These are phyloP conservation scores for Lenzites betulinus DNA, from an alignment of 768 basidiomycete genomes.

Conservation along the genomic window DNA sequence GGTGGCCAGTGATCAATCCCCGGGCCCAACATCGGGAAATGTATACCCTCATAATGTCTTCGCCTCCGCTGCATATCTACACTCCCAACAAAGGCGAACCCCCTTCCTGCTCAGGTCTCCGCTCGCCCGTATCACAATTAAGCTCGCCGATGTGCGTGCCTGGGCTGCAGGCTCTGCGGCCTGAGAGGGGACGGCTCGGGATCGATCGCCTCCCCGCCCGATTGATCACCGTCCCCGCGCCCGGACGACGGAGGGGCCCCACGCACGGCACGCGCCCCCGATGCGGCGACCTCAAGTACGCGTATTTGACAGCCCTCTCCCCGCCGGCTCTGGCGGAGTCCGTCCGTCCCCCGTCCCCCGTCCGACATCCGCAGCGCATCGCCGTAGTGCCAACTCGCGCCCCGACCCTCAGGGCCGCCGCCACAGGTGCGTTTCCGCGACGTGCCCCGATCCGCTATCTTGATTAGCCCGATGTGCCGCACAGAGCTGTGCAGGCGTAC, in stretches of 20 bases:
- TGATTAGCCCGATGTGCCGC: constrained; percentile 2
- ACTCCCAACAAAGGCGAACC: neutral
- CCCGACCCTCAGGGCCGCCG: neutral
- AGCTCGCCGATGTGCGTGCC: neutral
- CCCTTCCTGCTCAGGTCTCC: neutral
- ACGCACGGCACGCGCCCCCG: neutral
- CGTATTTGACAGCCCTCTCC: constrained; percentile 7
- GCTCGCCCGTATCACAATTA: neutral
- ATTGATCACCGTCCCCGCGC: neutral
- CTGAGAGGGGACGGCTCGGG: constrained; percentile 3
- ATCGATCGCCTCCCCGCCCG: neutral
- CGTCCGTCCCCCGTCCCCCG: neutral
- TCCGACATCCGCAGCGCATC: neutral
- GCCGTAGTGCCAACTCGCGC: neutral
- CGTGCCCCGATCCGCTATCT: neutral
- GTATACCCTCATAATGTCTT: neutral
- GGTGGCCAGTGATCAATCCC: neutral
- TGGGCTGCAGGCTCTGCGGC: neutral
- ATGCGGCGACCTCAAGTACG: constrained; percentile 2
- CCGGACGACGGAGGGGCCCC: neutral
- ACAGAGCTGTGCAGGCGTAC: neutral
- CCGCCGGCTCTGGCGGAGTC: neutral
- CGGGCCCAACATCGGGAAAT: neutral
- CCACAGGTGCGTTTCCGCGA: neutral
- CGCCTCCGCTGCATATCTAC: neutral